These are phyloP conservation scores for Biscogniauxia sp. DNA, from an alignment of 2,329 filamentous ascomycete species.

Conservation along the genomic window DNA sequence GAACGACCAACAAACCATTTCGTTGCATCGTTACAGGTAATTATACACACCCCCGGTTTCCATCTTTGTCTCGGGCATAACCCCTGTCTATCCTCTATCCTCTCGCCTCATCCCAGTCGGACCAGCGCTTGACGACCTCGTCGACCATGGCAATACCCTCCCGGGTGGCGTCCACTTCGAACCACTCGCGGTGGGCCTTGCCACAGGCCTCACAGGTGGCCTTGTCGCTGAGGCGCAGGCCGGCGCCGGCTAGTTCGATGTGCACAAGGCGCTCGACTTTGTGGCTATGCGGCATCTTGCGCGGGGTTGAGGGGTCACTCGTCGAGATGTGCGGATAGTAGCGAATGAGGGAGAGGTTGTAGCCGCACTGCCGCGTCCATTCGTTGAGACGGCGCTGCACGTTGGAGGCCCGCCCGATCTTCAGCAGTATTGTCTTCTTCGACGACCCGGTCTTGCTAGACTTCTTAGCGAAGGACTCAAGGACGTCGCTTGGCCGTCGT, in stretches of 20 bases:
- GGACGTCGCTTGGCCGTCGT: slow-evolving; percentile 54
- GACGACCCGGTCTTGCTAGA: slow-evolving; percentile 24
- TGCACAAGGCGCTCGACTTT: slow-evolving; percentile 89
- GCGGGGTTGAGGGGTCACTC: slow-evolving; percentile 40
- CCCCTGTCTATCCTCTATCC: too few relatives aligned
- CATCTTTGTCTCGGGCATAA: neutral
- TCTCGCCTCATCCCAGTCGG: slow-evolving; percentile 69
- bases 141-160: slow-evolving; percentile 66
- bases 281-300: slow-evolving; percentile 81
- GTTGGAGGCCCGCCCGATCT: slow-evolving; percentile 70
- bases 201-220: slow-evolving; percentile 74
- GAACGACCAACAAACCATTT: neutral
- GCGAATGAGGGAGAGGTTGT: slow-evolving; percentile 80
- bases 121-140: slow-evolving; percentile 78
- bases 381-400: slow-evolving; percentile 89
- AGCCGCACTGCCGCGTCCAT: slow-evolving; percentile 90
- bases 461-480: slow-evolving; percentile 47
- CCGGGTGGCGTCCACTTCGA: slow-evolving; percentile 76
- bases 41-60: neutral
- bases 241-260: slow-evolving; percentile 72
- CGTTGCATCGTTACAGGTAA: neutral
- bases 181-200: slow-evolving; percentile 90
- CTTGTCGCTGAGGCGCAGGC: slow-evolving; percentile 50
- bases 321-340: slow-evolving; percentile 81
- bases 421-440: slow-evolving; percentile 64